Base-by-base conservation (phyloP, 2,329 filamentous ascomycete genomes). In the Amylocarpus encephaloides region DNA sequence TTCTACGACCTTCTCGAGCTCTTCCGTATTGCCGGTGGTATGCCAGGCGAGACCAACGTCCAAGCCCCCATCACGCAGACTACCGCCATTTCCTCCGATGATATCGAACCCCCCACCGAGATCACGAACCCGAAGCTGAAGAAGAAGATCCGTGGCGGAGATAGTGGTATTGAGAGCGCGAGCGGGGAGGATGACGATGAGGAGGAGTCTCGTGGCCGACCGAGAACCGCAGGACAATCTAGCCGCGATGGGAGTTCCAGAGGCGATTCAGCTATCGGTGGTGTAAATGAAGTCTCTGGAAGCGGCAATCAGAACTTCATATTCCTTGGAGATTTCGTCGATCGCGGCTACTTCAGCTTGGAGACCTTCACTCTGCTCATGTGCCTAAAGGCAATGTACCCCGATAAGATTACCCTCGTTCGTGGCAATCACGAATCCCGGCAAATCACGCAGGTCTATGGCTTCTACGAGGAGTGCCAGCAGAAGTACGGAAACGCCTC, bases 1-100 rank as follows among this genome's bases (percentile, higher is more conserved):
- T 97, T 97, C 70, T 97, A 98, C 72, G 93, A 98, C 69, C 77
- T 98, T 9, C 82, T 97, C 54, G 93, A 98, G 74, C 82, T 98
- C 44, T 98, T 98, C 71, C 86, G 91, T 48, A 92, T 98, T 36
- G 90, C 92, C 42, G 93, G 93, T 54, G 93, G 93, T 58, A 96
- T 97, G 88, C 93, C 93, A 10, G 89, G 89, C 62, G 87, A 95
- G 62, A 79, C 80, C 35, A 79, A 83, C 54, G 76, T 83, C 22
- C 78, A 90, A 64, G 72, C 79, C 12, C 85, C 86, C 13, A 79
- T 82, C 61, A 85, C 83, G 10, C 73, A 79, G 29, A 83, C 84
- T 7, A 81, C 82, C 9, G 79, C 90, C 57, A 95, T 96, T 66
- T 92, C 81, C 46, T 86, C 89, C n/a, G 87, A 88, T 58, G 90